A percentile compares a stretch with the other conserved stretches of the same genome.
phyloP scores from a whole-genome alignment of 1,139 yeast species.

The Candida tetrigidarum region DNA sequence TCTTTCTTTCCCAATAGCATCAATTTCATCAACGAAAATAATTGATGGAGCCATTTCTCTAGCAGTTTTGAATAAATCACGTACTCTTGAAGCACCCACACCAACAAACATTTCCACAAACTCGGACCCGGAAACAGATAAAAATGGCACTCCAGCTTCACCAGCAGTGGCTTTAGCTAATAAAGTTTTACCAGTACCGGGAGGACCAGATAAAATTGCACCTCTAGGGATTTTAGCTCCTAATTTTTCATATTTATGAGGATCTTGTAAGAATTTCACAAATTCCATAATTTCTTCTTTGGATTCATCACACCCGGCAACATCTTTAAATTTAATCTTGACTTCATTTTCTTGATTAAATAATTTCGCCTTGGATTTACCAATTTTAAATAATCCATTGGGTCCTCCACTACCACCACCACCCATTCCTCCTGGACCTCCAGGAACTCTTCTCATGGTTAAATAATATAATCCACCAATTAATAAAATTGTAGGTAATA shows the following conservation, averaged over 20 bases:
- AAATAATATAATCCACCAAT: slow-evolving; percentile 76
- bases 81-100: slow-evolving; percentile 82
- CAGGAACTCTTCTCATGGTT: slow-evolving; percentile 59
- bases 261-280: slow-evolving; percentile 76
- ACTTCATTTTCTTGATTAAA: slow-evolving; percentile 75
- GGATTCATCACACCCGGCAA: slow-evolving; percentile 84
- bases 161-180: slow-evolving; percentile 87
- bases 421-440: slow-evolving; percentile 38
- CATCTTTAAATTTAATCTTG: slow-evolving; percentile 74
- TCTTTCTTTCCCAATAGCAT: slow-evolving; percentile 83
- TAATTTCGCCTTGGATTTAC: slow-evolving; percentile 70
- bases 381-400: slow-evolving; percentile 66
- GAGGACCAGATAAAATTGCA: slow-evolving; percentile 82
- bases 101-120: slow-evolving; percentile 86
- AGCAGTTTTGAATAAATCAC: slow-evolving; percentile 80
- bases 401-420: slow-evolving; percentile 49
- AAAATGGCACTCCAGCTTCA: slow-evolving; percentile 83
- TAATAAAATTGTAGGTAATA: slow-evolving; percentile 70
- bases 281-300: slow-evolving; percentile 87
- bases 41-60: slow-evolving; percentile 82
- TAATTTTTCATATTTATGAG: slow-evolving; percentile 70
- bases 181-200: slow-evolving; percentile 86
- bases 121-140: slow-evolving; percentile 82
- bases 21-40: slow-evolving; percentile 81
- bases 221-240: slow-evolving; percentile 89